These are phyloP conservation scores for Starmerella powellii DNA, from an alignment of 805 yeast genomes.

Conservation along the genomic window DNA sequence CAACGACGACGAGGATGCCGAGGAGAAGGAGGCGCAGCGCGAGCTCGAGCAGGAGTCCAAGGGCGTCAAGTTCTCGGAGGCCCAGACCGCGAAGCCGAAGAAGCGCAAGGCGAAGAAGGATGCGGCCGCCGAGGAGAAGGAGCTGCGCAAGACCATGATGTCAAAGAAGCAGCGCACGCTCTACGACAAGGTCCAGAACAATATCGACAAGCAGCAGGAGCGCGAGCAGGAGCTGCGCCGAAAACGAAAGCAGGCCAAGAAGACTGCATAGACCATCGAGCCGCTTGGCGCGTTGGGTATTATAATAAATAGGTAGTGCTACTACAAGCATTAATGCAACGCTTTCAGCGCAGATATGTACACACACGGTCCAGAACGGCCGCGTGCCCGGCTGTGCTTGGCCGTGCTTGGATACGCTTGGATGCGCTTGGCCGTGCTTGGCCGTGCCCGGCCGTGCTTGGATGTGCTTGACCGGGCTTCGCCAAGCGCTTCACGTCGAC, in stretches of 20 bases:
- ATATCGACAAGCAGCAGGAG: conserved; percentile 68
- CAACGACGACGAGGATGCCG: conserved; percentile 37
- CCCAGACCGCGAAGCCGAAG: conserved; percentile 25
- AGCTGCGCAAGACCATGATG: conserved; percentile 94
- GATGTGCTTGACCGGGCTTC: no score
- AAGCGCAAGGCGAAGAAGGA: conserved; percentile 33
- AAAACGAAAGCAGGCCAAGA: conserved; percentile 38
- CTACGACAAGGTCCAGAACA: conserved; percentile 90
- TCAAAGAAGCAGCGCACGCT: conserved; percentile 87
- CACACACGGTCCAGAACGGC: no score
- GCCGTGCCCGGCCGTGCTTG: no score
- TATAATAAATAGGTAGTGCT: background rate
- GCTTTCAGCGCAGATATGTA: no score
- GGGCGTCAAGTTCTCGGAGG: conserved; percentile 67
- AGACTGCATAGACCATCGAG: conserved; percentile 5
- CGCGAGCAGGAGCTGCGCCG: conserved; percentile 63
- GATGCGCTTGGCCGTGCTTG: no score
- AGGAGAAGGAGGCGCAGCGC: conserved; percentile 47
- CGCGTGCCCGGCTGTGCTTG: no score
- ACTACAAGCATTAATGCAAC: no score
- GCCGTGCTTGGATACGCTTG: no score
- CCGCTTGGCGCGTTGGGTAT: background rate
- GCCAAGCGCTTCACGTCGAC: no score
- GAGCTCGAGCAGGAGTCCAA: conserved; percentile 85
- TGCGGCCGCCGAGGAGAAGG: conserved; percentile 65